A percentile compares a stretch with the other conserved stretches of the same genome.
Conservation (phyloP, 2,329 filamentous ascomycete species). For the Epichloe sibirici region DNA sequence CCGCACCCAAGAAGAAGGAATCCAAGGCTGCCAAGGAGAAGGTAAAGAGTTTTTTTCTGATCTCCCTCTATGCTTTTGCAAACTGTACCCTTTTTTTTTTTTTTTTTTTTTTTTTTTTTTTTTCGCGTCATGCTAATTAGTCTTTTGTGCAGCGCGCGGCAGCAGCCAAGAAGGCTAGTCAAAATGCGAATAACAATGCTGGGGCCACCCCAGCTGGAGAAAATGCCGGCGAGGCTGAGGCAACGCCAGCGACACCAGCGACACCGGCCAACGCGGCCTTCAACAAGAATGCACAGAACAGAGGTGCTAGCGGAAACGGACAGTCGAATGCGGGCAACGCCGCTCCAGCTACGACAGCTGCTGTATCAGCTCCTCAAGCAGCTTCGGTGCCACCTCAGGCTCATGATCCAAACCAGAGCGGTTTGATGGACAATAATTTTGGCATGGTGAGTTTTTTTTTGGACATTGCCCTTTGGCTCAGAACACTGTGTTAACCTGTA, state of each 20-base stretch:
- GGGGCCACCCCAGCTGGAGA: slow-evolving; percentile 47
- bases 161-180: slow-evolving; percentile 49
- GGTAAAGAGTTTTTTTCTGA: slow-evolving; percentile 35
- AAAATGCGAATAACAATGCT: slow-evolving; percentile 30
- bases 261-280: slow-evolving; percentile 45
- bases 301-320: slow-evolving; percentile 16
- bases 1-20: slow-evolving; percentile 68
- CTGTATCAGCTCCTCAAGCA: slow-evolving; percentile 18
- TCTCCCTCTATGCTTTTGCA: neutral
- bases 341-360: slow-evolving; percentile 12
- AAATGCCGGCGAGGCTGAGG: slow-evolving; percentile 41
- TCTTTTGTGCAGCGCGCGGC: slow-evolving; percentile 29
- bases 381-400: slow-evolving; percentile 23
- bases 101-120: neutral
- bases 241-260: slow-evolving; percentile 51
- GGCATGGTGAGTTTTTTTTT: slow-evolving; percentile 31
- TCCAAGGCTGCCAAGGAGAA: slow-evolving; percentile 52
- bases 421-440: slow-evolving; percentile 36
- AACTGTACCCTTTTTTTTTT: neutral
- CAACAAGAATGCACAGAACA: slow-evolving; percentile 19
- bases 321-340: slow-evolving; percentile 10
- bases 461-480: neutral
- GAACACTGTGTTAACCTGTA: slow-evolving; percentile 6
- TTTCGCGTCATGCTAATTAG: neutral
- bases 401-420: slow-evolving; percentile 35